A percentile compares a stretch with the other conserved stretches of the same genome.
These are phyloP conservation scores for Begonia masoniana DNA, from an alignment of 306 rosid genomes.

Conservation along the genomic window DNA sequence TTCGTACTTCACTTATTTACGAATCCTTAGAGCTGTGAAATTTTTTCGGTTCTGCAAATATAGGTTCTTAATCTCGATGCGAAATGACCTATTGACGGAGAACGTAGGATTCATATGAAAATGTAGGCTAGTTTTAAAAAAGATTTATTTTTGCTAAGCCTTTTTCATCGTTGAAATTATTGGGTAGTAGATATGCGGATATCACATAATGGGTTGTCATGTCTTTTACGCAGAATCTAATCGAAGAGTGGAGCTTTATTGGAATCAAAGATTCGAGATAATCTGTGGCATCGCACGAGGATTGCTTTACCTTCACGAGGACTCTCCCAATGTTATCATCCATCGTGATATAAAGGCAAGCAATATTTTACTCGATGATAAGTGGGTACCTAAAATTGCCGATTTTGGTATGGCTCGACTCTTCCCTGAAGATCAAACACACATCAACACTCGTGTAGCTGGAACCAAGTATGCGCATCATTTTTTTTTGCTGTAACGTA, in stretches of 20 bases:
- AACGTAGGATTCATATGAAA: too few species aligned
- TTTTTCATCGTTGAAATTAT: too few species aligned
- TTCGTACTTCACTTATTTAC: neutral
- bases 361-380: constrained; percentile 73
- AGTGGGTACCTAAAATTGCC: constrained; percentile 92
- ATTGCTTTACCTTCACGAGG: constrained; percentile 88
- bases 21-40: neutral
- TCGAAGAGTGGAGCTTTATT: constrained; percentile 53
- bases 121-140: neutral
- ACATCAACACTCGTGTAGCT: constrained; percentile 87
- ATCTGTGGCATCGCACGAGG: constrained; percentile 79
- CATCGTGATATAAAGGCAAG: constrained; percentile 94
- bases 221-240: constrained; percentile 31
- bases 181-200: too few species aligned
- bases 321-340: constrained; percentile 70
- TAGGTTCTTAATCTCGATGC: neutral
- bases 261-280: constrained; percentile 66
- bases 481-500: too few species aligned
- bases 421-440: constrained; percentile 88
- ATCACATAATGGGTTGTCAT: neutral
- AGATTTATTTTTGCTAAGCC: neutral
- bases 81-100: too few species aligned
- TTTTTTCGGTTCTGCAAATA: neutral
- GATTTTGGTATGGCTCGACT: constrained; percentile 99
- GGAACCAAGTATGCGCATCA: constrained; percentile 65